A percentile compares a stretch with the other conserved stretches of the same genome.
Conservation (phyloP, 306 rosid genomes). For the Vachellia collinsii region DNA sequence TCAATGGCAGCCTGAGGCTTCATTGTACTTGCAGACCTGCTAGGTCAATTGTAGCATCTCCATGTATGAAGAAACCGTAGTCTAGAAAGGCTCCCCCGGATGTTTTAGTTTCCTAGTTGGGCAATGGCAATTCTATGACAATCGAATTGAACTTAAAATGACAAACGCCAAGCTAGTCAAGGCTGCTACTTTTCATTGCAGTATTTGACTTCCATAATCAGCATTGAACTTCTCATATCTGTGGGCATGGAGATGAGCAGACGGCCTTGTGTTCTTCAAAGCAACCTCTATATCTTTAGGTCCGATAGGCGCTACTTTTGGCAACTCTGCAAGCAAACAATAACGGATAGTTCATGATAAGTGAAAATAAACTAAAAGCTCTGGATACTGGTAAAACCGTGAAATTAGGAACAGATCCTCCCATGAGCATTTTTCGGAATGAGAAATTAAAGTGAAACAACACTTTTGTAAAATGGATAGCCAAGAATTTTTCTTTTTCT, state of each 20-base stretch:
- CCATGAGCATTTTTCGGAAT: not conserved
- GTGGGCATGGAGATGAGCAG: slow-evolving; percentile 63
- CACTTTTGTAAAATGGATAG: not conserved
- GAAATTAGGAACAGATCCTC: not conserved
- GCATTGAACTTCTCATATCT: slow-evolving; percentile 66
- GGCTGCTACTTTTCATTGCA: slow-evolving; percentile 42
- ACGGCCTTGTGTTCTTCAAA: slow-evolving; percentile 66
- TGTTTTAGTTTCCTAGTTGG: not conserved
- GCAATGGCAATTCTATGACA: slow-evolving; percentile 1
- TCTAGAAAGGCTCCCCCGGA: not conserved
- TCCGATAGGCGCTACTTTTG: slow-evolving; percentile 62
- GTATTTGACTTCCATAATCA: slow-evolving; percentile 68
- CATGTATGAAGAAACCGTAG: not conserved
- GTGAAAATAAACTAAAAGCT: not conserved
- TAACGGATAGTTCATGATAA: slow-evolving; percentile 4
- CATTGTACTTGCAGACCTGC: not conserved
- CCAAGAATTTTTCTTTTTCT: too few relatives aligned
- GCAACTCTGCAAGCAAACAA: slow-evolving; percentile 58
- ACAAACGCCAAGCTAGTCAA: not conserved
- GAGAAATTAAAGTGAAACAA: not conserved
- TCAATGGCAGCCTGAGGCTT: not conserved
- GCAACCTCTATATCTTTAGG: slow-evolving; percentile 56
- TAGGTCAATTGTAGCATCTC: not conserved
- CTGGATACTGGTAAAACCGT: not conserved
- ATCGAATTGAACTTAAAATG: not conserved